phyloP scores from a whole-genome alignment of 225 moss, liverwort and hornwort genomes.

The Lunularia cruciata region DNA sequence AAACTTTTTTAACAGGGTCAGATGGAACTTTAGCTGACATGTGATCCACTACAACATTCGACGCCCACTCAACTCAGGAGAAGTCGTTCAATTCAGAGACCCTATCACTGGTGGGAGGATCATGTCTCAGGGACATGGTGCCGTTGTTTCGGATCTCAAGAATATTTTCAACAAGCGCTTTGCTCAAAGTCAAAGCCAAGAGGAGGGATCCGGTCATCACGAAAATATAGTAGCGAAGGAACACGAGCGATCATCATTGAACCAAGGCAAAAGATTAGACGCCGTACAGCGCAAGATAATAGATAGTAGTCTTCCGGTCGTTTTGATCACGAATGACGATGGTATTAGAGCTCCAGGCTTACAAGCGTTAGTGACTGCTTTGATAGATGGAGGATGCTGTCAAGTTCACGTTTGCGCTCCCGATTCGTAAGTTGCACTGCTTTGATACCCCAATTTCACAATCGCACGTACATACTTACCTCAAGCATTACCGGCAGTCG shows the following conservation, averaged over 20 bases:
- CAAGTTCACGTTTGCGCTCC: constrained; percentile 84
- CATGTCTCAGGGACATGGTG: constrained; percentile 27
- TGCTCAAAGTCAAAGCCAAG: constrained; percentile 36
- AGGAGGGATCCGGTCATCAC: constrained; percentile 6
- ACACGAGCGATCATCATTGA: constrained; percentile 1
- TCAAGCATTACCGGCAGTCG: background rate
- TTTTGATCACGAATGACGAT: constrained; percentile 84
- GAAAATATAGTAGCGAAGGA: background rate
- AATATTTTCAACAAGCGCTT: constrained; percentile 43
- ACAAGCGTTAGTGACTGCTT: constrained; percentile 64
- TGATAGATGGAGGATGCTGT: constrained; percentile 70
- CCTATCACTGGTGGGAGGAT: constrained; percentile 30
- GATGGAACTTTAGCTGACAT: background rate
- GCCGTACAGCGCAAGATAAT: background rate
- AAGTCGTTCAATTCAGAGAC: background rate
- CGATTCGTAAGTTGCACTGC: constrained; percentile 54
- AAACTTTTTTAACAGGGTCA: background rate
- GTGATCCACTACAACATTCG: background rate
- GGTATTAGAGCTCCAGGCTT: constrained; percentile 87
- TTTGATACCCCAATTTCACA: background rate
- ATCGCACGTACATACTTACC: background rate
- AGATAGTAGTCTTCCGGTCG: constrained; percentile 40
- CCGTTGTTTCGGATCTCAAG: constrained; percentile 44
- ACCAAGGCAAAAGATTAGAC: constrained; percentile 1
- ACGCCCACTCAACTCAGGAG: background rate